Evolutionary conservation across 805 yeast species (phyloP).

Genomic region (Candida alai): DNA sequence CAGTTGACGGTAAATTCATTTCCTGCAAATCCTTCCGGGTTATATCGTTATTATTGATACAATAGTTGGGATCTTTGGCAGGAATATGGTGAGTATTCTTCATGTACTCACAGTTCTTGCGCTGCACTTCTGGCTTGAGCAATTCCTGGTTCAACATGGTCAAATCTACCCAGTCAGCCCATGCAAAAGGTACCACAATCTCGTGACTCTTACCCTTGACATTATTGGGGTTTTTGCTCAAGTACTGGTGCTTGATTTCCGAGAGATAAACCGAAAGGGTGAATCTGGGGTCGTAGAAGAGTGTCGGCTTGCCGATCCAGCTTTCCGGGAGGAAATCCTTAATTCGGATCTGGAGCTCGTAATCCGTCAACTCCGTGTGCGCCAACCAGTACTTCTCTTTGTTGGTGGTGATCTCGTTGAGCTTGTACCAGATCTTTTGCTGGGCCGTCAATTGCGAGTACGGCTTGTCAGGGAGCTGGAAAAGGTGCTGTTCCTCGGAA

Average conservation of each 20-base stretch:
- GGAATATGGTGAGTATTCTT: constrained; percentile 17
- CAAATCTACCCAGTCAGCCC: constrained; percentile 56
- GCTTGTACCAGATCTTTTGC: constrained; percentile 15
- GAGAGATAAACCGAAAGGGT: constrained; percentile 48
- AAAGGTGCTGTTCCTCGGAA: constrained; percentile 8
- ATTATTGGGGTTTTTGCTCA: constrained; percentile 12
- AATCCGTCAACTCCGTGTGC: constrained; percentile 22
- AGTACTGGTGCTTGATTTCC: constrained; percentile 26
- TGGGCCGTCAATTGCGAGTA: constrained; percentile 14
- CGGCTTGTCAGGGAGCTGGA: constrained; percentile 14
- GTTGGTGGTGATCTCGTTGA: constrained; percentile 19
- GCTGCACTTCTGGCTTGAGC: constrained; percentile 15
- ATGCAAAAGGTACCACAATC: constrained; percentile 35
- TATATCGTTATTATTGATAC: constrained; percentile 16
- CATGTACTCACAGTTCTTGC: constrained; percentile 20
- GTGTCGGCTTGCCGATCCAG: constrained; percentile 17
- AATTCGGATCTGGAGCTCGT: constrained; percentile 14
- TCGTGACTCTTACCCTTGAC: constrained; percentile 25
- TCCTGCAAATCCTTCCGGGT: constrained; percentile 15
- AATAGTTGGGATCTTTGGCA: constrained; percentile 14
- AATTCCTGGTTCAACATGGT: constrained; percentile 32
- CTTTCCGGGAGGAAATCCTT: constrained; percentile 14
- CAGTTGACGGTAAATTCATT: constrained; percentile 19
- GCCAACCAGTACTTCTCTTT: constrained; percentile 25
- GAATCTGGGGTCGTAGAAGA: constrained; percentile 53